Evolutionary conservation across 176 grass and related monocot species (phyloP).

Genomic region (Neostapfia colusana): DNA sequence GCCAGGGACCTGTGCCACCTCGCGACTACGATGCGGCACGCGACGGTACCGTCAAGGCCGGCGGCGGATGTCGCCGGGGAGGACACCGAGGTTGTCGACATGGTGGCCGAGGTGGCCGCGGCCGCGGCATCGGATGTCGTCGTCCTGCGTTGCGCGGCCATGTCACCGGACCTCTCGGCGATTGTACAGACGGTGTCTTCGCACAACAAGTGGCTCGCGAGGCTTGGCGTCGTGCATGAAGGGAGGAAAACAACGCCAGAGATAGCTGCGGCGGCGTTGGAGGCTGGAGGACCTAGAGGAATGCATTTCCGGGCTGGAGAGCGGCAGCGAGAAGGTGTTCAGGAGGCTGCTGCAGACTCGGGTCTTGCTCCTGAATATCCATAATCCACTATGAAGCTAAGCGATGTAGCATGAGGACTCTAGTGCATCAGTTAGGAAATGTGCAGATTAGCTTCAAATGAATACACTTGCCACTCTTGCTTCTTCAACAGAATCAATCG

Average conservation of each 20-base stretch:
- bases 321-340: slow-evolving; percentile 48
- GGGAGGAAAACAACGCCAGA: slow-evolving; percentile 20
- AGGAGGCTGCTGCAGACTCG: slow-evolving; percentile 51
- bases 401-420: background rate
- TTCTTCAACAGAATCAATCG: slow-evolving; percentile 5
- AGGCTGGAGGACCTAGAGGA: slow-evolving; percentile 49
- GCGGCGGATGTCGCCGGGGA: background rate
- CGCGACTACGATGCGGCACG: slow-evolving; percentile 33
- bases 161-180: slow-evolving; percentile 27
- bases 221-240: background rate
- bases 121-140: slow-evolving; percentile 33
- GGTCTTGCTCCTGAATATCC: slow-evolving; percentile 67
- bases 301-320: slow-evolving; percentile 43
- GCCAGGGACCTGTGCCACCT: slow-evolving; percentile 53
- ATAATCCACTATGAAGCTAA: slow-evolving; percentile 37
- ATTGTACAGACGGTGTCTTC: background rate
- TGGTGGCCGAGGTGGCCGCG: slow-evolving; percentile 33
- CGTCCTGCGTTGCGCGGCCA: slow-evolving; percentile 35
- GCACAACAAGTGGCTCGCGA: slow-evolving; percentile 20
- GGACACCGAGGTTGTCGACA: background rate
- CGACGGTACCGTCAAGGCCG: background rate
- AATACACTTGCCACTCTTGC: background rate
- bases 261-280: slow-evolving; percentile 14
- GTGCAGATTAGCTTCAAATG: slow-evolving; percentile 25
- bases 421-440: slow-evolving; percentile 8